phyloP scores from a whole-genome alignment of 129 eudicot species.

The Chrysanthemum makinoi region DNA sequence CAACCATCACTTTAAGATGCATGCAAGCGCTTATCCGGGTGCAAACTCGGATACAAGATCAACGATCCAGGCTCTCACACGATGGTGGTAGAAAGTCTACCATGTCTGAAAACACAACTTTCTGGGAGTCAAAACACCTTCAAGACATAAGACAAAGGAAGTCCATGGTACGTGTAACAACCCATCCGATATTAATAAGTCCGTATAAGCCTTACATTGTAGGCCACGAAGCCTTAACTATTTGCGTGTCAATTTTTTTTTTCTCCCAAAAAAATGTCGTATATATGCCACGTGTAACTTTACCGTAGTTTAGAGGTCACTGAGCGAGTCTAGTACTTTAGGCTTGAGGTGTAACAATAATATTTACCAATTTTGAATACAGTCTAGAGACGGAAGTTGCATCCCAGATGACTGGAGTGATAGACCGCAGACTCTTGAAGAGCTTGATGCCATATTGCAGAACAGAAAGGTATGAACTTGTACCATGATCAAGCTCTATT shows the following conservation, averaged over 20 bases:
- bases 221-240: neutral
- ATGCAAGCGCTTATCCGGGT: conserved; percentile 82
- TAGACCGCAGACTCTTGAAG: conserved; percentile 60
- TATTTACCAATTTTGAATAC: conserved; percentile 15
- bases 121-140: conserved; percentile 66
- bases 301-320: neutral
- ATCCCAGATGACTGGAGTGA: conserved; percentile 59
- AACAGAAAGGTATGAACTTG: conserved; percentile 47
- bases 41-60: conserved; percentile 75
- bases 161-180: conserved; percentile 45
- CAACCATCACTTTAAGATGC: conserved; percentile 67
- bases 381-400: conserved; percentile 69
- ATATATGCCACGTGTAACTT: neutral
- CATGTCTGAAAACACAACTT: conserved; percentile 53
- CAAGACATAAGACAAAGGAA: conserved; percentile 57
- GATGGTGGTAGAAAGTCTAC: conserved; percentile 67
- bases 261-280: too few species aligned
- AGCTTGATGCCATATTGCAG: conserved; percentile 61
- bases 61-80: conserved; percentile 61
- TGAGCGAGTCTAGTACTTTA: neutral
- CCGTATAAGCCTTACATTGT: neutral
- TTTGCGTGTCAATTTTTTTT: too few species aligned
- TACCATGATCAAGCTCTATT: neutral
- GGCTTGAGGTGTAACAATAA: neutral
- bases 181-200: neutral